phyloP scores from a whole-genome alignment of 306 rosid genomes.

The Morella rubra region DNA sequence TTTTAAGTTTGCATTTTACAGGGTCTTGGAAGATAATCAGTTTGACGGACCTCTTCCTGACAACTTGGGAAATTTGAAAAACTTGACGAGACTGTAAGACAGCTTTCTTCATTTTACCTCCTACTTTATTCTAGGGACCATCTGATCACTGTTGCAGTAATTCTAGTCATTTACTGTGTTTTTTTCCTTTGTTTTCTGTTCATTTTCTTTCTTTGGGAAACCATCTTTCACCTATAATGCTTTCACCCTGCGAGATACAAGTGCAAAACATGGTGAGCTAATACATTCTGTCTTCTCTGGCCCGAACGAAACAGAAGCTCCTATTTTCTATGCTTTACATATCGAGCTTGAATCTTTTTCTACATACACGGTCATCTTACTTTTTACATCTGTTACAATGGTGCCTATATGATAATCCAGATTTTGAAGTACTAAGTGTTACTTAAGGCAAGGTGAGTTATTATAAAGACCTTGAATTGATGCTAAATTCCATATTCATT shows the following conservation, averaged over 20 bases:
- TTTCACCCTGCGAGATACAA: neutral
- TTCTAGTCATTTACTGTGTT: neutral
- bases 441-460: too few species aligned
- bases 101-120: neutral
- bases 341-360: neutral
- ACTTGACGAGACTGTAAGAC: constrained; percentile 53
- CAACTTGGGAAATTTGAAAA: constrained; percentile 54
- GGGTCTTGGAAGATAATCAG: constrained; percentile 62
- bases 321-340: neutral
- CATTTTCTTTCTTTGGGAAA: neutral
- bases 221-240: neutral
- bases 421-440: too few species aligned
- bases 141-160: constrained; percentile 5
- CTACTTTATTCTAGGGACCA: neutral
- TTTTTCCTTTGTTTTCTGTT: neutral
- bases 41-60: constrained; percentile 62
- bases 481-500: too few species aligned
- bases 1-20: constrained; percentile 28
- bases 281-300: neutral
- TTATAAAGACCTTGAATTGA: too few species aligned
- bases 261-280: neutral
- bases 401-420: neutral
- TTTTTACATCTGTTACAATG: neutral
- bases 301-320: neutral
- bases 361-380: neutral